A percentile compares a stretch with the other conserved stretches of the same genome.
Evolutionary conservation across 805 yeast genomes (phyloP).

Genomic region (Candida ortonii): DNA sequence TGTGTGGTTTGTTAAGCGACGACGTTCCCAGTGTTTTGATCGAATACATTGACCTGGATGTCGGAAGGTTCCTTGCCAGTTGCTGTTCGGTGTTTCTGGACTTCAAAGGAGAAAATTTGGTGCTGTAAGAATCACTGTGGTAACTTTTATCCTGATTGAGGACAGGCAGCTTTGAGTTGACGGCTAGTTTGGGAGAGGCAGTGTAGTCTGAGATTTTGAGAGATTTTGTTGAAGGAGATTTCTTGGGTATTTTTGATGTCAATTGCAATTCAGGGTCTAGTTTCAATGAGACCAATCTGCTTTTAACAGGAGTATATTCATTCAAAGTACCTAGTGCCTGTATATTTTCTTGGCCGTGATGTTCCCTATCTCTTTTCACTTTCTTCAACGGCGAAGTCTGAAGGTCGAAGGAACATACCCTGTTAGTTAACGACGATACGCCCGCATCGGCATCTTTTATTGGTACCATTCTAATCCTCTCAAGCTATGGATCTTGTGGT

Average conservation of each 20-base stretch:
- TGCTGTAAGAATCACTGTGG: slow-evolving; percentile 17
- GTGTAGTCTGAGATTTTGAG: slow-evolving; percentile 10
- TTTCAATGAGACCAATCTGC: slow-evolving; percentile 17
- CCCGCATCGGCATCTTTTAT: slow-evolving; percentile 5
- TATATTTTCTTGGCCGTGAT: background rate
- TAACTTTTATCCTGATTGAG: slow-evolving; percentile 10
- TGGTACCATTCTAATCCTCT: background rate
- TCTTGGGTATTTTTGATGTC: slow-evolving; percentile 24
- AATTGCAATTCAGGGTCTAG: slow-evolving; percentile 19
- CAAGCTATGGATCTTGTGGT: no score
- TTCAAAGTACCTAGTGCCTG: slow-evolving; percentile 6
- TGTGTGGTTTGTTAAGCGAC: slow-evolving; percentile 2
- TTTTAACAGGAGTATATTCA: background rate
- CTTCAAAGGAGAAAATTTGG: no score
- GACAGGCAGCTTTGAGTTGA: slow-evolving; percentile 20
- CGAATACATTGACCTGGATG: slow-evolving; percentile 13
- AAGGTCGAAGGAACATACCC: slow-evolving; percentile 12
- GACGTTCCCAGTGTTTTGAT: no score
- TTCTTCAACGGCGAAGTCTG: slow-evolving; percentile 3
- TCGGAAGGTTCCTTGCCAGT: slow-evolving; percentile 8
- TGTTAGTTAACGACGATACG: slow-evolving; percentile 12
- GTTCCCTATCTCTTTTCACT: slow-evolving; percentile 14
- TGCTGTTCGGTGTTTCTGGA: slow-evolving; percentile 4
- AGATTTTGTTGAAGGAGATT: slow-evolving; percentile 20
- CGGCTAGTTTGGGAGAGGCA: slow-evolving; percentile 1